Evolutionary conservation across 768 basidiomycete species (phyloP).

Genomic region (Inosperma sp.): DNA sequence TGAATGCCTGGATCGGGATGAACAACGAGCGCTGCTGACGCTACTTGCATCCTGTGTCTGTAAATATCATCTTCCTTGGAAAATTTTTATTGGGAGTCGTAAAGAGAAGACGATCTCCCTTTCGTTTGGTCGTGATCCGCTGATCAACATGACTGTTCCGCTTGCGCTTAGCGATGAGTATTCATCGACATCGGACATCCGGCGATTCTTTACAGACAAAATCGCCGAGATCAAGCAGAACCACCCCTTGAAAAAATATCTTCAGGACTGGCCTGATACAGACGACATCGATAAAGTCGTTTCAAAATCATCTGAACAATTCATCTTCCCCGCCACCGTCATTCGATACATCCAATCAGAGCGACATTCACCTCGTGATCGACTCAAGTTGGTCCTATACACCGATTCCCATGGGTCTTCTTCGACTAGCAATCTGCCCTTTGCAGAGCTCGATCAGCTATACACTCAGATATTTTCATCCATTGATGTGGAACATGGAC

Average conservation of each 20-base stretch:
- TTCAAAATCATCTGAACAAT: conserved; percentile 8
- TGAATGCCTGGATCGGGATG: conserved; percentile 9
- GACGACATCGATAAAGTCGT: conserved; percentile 2
- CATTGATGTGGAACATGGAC: background rate
- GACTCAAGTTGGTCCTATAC: background rate
- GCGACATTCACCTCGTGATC: conserved; percentile 1
- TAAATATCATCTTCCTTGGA: background rate
- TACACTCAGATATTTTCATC: conserved; percentile 9
- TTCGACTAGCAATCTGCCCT: background rate
- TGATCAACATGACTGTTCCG: background rate
- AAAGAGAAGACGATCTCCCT: conserved; percentile 11
- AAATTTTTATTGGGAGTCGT: conserved; percentile 15
- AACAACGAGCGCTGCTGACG: conserved; percentile 9
- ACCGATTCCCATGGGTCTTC: background rate
- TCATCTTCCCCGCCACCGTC: conserved; percentile 7
- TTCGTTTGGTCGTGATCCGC: background rate
- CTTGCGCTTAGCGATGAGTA: conserved; percentile 15
- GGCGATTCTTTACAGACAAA: conserved; percentile 7
- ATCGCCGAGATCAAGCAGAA: conserved; percentile 11
- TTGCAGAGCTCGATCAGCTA: conserved; percentile 3
- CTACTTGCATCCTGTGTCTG: background rate
- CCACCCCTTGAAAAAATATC: conserved; percentile 7
- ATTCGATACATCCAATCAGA: conserved; percentile 4
- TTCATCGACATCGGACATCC: conserved; percentile 14
- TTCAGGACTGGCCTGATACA: conserved; percentile 15